Evolutionary conservation across 768 basidiomycete genomes (phyloP).

Genomic region (Phylloporus sp.): DNA sequence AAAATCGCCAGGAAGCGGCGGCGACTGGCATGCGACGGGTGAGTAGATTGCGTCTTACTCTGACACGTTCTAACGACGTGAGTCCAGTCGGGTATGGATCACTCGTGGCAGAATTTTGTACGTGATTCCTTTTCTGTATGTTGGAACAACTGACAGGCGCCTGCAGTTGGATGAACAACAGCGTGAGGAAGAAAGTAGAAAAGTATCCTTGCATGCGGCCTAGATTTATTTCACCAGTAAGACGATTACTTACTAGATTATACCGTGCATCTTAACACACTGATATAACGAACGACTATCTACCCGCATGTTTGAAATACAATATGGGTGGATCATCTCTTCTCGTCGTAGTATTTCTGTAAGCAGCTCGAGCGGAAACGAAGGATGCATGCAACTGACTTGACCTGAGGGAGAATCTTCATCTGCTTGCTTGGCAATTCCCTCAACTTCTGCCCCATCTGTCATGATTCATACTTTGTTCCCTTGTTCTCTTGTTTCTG

Average conservation of each 20-base stretch:
- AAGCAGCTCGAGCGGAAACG: too few species aligned
- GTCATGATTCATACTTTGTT: too few species aligned
- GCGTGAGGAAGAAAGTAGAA: slow-evolving; percentile 20
- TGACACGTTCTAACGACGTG: not conserved
- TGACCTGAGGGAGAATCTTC: too few species aligned
- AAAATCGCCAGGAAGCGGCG: slow-evolving; percentile 40
- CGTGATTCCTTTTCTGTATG: slow-evolving; percentile 1
- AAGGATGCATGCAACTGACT: too few species aligned
- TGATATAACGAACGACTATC: too few species aligned
- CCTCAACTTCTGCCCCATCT: too few species aligned
- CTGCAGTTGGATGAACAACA: slow-evolving; percentile 28
- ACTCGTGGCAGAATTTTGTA: slow-evolving; percentile 29
- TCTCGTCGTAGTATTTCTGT: too few species aligned
- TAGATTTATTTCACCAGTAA: not conserved
- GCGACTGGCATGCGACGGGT: slow-evolving; percentile 18
- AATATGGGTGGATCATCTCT: too few species aligned
- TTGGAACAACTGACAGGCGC: not conserved
- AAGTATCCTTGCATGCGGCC: slow-evolving; percentile 5
- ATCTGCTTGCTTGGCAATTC: too few species aligned
- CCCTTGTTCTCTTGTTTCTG: too few species aligned
- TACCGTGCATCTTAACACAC: not conserved
- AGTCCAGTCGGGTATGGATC: slow-evolving; percentile 18
- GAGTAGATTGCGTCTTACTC: not conserved
- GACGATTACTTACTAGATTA: not conserved
- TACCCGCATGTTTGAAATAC: too few species aligned